phyloP scores from a whole-genome alignment of 371 early-diverging fungal genomes.

The Apophysomyces sp. region DNA sequence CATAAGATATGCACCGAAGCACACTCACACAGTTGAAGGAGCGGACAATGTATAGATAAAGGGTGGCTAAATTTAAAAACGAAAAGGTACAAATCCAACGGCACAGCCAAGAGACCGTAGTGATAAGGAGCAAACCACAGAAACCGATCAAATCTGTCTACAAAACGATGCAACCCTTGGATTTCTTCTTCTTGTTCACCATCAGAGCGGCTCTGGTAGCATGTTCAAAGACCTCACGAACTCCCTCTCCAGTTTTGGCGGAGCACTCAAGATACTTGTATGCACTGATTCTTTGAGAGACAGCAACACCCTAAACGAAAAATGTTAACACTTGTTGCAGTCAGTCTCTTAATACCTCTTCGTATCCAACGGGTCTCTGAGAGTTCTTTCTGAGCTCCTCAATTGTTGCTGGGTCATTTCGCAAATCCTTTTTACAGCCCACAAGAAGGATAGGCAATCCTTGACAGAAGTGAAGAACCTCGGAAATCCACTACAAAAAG shows the following conservation, averaged over 20 bases:
- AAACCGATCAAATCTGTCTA: constrained; percentile 22
- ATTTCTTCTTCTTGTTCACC: constrained; percentile 50
- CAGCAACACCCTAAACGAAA: constrained; percentile 57
- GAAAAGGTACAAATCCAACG: constrained; percentile 4
- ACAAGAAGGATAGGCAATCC: constrained; percentile 88
- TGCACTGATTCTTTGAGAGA: constrained; percentile 85
- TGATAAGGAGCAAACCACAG: constrained; percentile 2
- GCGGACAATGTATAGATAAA: neutral
- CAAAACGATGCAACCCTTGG: constrained; percentile 48
- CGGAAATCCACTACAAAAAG: constrained; percentile 81
- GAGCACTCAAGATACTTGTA: constrained; percentile 95
- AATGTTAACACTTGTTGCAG: neutral
- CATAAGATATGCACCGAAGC: neutral
- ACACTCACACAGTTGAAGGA: neutral
- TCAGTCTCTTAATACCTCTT: constrained; percentile 57
- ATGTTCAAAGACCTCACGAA: constrained; percentile 92
- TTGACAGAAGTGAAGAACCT: constrained; percentile 88
- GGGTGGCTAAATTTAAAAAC: neutral
- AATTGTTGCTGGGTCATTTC: constrained; percentile 77
- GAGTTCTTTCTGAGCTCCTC: constrained; percentile 78
- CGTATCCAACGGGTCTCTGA: constrained; percentile 78
- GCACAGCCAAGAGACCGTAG: constrained; percentile 2
- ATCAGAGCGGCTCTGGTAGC: constrained; percentile 88
- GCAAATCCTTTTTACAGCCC: constrained; percentile 91
- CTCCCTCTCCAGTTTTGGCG: constrained; percentile 90